Percentiles rank a stretch among this genome's conserved stretches.
Conservation (phyloP, 1,284 basidiomycete species). For the Trametes pubescens region DNA sequence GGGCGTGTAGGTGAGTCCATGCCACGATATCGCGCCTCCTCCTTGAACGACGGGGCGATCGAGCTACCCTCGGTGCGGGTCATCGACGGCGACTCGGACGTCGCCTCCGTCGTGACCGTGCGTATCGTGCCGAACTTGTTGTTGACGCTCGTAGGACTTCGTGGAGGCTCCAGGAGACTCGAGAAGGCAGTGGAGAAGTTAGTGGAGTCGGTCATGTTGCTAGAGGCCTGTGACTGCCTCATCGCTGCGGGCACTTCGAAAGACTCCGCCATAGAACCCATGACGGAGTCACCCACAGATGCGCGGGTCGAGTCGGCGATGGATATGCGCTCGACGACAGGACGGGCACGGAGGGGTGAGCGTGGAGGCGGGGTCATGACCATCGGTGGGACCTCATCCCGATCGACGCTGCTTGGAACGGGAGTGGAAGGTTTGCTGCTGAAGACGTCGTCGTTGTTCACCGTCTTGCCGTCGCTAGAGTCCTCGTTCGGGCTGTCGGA, state of each 20-base stretch:
- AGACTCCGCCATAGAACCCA: conserved; percentile 40
- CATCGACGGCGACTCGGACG: conserved; percentile 67
- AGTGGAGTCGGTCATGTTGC: conserved; percentile 62
- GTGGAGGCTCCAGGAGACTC: conserved; percentile 65
- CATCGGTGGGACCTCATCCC: conserved; percentile 49
- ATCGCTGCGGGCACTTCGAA: conserved; percentile 33
- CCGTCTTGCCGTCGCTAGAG: conserved; percentile 39
- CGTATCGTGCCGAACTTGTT: conserved; percentile 81
- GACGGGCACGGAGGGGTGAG: conserved; percentile 59
- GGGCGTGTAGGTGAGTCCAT: conserved; percentile 40
- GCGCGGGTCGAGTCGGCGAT: conserved; percentile 50
- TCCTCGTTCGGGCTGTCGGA: conserved; percentile 56
- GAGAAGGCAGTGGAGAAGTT: conserved; percentile 65
- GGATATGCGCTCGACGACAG: conserved; percentile 46
- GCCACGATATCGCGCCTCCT: conserved; percentile 54
- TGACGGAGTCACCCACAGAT: conserved; percentile 51
- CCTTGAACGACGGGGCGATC: conserved; percentile 52
- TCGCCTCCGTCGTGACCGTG: conserved; percentile 79
- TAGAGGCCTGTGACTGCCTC: conserved; percentile 50
- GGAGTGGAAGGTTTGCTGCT: conserved; percentile 21
- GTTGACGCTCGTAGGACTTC: conserved; percentile 47
- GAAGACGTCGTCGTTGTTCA: conserved; percentile 33
- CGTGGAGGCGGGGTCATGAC: conserved; percentile 56
- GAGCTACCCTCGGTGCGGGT: conserved; percentile 67
- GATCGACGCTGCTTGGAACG: conserved; percentile 28